Base-by-base conservation (phyloP, 768 basidiomycete species). In the Rhodotorula taiwanensis region DNA sequence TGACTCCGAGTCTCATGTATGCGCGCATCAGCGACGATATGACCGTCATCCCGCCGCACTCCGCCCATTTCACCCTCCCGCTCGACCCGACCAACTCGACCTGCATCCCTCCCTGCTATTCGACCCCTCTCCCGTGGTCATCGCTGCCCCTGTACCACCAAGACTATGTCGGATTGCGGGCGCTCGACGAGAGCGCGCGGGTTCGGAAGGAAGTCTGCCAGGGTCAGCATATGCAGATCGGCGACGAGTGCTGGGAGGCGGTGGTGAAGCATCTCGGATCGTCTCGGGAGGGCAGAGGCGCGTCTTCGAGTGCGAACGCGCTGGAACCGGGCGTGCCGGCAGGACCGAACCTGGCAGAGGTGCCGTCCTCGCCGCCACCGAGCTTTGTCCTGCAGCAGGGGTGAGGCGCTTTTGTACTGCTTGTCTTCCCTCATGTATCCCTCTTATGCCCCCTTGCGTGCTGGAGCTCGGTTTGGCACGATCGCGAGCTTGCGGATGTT, bases 191-290 rank as follows among this genome's bases (percentile, higher is more conserved):
- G 56, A 14, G 31, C 5, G 64, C 60, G 2, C 48, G 31, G 13
- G 36, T 75, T 5, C 36, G 54, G 20, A 33, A 56, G 18, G 59
- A 52, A 4, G 55, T 60, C 33, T 75, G 74, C 58, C 55, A 70
- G 21, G 74, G 74, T 0, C 52, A 59, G 42, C 74, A 75, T 31
- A 75, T 75, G 74, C 43, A 74, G 59, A 71, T 75, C 14, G 39
- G 31, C 3, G 57, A 62, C 14, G 55, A 60, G 33, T 73, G 72
- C 57, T 73, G 72, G 72, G 48, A 67, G 18, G 49, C 20, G n/a
- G 53, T 73, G 14, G 55, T 70, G n/a, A 23, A 30, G 9, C 67
- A 54, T 58, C 47, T 72, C 14, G 68, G 65, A 4, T 33, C 39
- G n/a, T 16, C n/a, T 7, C 27, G 56, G 0, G 33, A 31, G 42